These are phyloP conservation scores for Naganishia liquefaciens DNA, from an alignment of 1,284 basidiomycete species.

Conservation along the genomic window DNA sequence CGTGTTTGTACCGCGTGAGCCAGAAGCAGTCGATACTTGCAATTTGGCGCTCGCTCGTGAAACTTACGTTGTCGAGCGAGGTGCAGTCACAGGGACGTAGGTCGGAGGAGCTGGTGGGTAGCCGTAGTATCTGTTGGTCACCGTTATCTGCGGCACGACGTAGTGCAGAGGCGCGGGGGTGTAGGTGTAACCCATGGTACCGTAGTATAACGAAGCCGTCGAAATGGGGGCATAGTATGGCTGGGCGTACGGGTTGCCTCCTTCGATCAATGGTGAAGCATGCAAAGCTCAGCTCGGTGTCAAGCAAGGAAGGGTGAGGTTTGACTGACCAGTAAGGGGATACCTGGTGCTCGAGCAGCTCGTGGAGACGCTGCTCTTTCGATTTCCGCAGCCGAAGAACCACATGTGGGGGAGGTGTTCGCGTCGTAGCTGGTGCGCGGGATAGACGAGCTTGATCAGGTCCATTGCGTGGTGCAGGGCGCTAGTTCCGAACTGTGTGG, in stretches of 20 bases:
- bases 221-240: background rate
- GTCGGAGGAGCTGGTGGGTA: background rate
- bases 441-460: background rate
- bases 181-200: background rate
- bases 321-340: background rate
- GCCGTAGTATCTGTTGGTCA: background rate
- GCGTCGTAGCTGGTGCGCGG: background rate
- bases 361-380: background rate
- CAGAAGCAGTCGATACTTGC: too few relatives aligned
- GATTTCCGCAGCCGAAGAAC: conserved; percentile 18
- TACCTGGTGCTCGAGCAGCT: conserved; percentile 1
- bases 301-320: background rate
- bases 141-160: background rate
- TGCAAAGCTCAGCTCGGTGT: background rate
- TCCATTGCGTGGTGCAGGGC: too few relatives aligned
- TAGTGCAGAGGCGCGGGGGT: background rate
- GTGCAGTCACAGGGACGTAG: too few relatives aligned
- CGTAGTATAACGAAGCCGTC: background rate
- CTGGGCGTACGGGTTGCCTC: conserved; percentile 6
- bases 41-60: too few relatives aligned
- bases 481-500: too few relatives aligned
- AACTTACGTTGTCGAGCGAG: too few relatives aligned
- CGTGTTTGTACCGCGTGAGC: background rate
- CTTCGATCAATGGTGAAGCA: background rate
- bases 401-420: background rate